Evolutionary conservation across 805 yeast genomes (phyloP).

Genomic region (Candida maesae): DNA sequence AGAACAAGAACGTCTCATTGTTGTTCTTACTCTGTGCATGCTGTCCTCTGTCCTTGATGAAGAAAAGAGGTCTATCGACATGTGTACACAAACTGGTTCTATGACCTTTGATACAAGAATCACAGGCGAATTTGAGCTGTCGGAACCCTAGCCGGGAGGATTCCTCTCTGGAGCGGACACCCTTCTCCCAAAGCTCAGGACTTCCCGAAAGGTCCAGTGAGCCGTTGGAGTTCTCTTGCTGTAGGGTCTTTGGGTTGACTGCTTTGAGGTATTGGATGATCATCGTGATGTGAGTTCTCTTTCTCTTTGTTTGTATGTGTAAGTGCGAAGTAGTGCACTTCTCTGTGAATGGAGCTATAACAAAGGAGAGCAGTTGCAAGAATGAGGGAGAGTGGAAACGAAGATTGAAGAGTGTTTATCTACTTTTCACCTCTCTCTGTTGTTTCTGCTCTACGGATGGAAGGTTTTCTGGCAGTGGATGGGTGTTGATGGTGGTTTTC

Average conservation of each 20-base stretch:
- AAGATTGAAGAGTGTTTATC: no score
- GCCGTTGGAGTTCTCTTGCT: neutral
- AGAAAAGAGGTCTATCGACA: neutral
- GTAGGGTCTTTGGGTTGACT: neutral
- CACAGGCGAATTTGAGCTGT: neutral
- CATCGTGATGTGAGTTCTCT: no score
- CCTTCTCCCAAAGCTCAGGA: neutral
- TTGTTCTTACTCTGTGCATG: neutral
- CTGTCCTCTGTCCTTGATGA: neutral
- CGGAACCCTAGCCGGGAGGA: no score
- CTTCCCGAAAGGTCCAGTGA: neutral
- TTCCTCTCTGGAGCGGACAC: neutral
- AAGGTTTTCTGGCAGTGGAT: no score
- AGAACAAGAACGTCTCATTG: neutral
- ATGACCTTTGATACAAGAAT: neutral
- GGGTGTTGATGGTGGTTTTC: no score
- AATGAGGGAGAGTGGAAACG: no score
- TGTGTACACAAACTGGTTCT: neutral
- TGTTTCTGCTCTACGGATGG: no score
- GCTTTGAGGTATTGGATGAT: neutral
- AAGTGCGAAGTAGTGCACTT: no score
- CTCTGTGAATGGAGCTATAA: no score
- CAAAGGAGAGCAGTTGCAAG: no score
- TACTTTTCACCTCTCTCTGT: no score
- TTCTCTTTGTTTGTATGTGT: no score